A percentile compares a stretch with the other conserved stretches of the same genome.
Evolutionary conservation across 768 basidiomycete genomes (phyloP).

Genomic region (Rhodotorula graminis): DNA sequence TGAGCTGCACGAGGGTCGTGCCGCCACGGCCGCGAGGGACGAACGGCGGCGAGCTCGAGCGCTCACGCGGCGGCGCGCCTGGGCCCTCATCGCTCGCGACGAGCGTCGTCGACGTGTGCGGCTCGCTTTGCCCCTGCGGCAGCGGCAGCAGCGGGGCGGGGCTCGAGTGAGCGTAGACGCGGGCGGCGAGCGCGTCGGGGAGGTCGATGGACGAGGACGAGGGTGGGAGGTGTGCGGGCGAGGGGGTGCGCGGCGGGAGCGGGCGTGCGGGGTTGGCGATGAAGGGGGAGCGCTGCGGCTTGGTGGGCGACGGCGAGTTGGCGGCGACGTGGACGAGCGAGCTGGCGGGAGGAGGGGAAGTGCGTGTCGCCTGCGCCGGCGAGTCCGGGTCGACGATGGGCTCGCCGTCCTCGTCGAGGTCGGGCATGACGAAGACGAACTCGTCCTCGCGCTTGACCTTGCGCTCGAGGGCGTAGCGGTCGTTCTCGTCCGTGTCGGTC

Average conservation of each 20-base stretch:
- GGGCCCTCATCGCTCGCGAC: too few relatives aligned
- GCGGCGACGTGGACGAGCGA: not conserved
- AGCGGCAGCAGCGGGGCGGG: too few relatives aligned
- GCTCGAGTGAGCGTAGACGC: too few relatives aligned
- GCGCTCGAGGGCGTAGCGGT: too few relatives aligned
- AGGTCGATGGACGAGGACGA: conserved; percentile 8
- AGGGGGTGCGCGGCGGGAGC: not conserved
- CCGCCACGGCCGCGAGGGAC: too few relatives aligned
- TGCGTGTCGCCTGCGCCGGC: not conserved
- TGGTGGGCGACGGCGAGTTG: not conserved
- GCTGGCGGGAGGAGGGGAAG: not conserved
- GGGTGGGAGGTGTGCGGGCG: not conserved
- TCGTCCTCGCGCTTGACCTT: not conserved
- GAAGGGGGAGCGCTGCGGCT: not conserved
- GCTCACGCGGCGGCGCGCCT: too few relatives aligned
- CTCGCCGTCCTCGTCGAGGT: conserved; percentile 30
- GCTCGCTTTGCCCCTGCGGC: too few relatives aligned
- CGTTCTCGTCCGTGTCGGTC: not conserved
- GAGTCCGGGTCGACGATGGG: not conserved
- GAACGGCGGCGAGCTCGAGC: not conserved
- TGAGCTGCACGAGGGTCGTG: too few relatives aligned
- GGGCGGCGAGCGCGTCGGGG: not conserved
- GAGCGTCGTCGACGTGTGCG: too few relatives aligned
- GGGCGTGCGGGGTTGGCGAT: not conserved
- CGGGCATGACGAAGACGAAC: not conserved